Base-by-base conservation (phyloP, 306 rosid genomes). In the Fragaria ananassa region DNA sequence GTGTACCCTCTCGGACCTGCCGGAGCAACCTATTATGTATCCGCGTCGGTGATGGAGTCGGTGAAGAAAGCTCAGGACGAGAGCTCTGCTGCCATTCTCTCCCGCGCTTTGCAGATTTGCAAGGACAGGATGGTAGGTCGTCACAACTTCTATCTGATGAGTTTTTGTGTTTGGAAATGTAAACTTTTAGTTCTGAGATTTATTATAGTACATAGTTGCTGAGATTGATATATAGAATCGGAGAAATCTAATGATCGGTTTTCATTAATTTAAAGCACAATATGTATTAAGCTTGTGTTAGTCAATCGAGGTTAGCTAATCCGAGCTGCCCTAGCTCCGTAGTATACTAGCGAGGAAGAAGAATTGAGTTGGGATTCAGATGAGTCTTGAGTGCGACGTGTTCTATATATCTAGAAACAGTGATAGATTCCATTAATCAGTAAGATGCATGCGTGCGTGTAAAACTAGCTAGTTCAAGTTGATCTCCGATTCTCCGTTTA, bases 1-100 rank as follows among this genome's bases (percentile, higher is more conserved):
- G 29, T n/a, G 70, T 71, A 51, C 71, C 90, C 91, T 0, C 76
- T 76, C 25, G 91, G 90, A 54, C 85, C 86, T 0, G 81, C 61
- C 15, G 88, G 79, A 53, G 57, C 88, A 13, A 92, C 80, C 0
- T 68, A 65, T 34, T 89, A 87, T 80, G 76, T 90, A 2, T 42
- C 90, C 46, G 41, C 83, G 19, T 31, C 64, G 19, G 75, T 87
- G 58, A 74, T 72, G 81, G 96, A 89, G 1, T 88, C 96, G 0
- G 87, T 87, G 82, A 84, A 83, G 83, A 90, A 87, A 71, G 89
- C 86, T 7, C 88, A 90, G 18, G 85, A 87, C 78, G 88, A 86
- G 58, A 74, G 34, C 44, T 76, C 92, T 6, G 80, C 91, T 8
- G 58, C 64, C 3, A 6, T 91, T 19, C 76, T 88, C 18, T 81